Base-by-base conservation (phyloP, 805 yeast species). In the Huiozyma naganishii region DNA sequence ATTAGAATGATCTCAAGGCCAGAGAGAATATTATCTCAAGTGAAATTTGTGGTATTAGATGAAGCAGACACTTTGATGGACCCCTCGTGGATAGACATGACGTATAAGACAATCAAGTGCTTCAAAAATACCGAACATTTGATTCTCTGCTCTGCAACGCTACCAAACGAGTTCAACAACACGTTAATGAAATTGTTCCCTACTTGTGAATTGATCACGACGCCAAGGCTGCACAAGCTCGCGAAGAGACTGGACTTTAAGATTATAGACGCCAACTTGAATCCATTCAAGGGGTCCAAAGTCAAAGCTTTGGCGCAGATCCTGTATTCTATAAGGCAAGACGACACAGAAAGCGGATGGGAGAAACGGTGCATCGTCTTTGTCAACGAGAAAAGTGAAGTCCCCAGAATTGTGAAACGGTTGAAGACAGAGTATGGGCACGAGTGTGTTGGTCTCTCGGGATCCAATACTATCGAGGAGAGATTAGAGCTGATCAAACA, bases 41-140 rank as follows among this genome's bases (percentile, higher is more conserved):
- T 81, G 5, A 69, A 71, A 28, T 81, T 73, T 54, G 69, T 83
- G 38, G 90, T 85, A 1, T 74, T 84, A 10, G 98, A 90, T 59
- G 98, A 90, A 62, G 97, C 98, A 0, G 98, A 90, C 63, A 83
- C 95, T 0, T 66, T 90, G 44, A 72, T 89, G 78, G 95, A 89
- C 58, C 74, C 77, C 42, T 80, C 92, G 0, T 89, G 88, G 73
- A 61, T 79, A 8, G 71, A 72, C 27, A 79, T 77, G 40, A 84
- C 95, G 2, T 72, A 76, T 48, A 61, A 67, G 2, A 73, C 76
- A 1, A 64, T 87, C 10, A 68, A 62, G 23, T 51, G 62, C 40
- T 70, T 79, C 65, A 68, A 75, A 13, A 73, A 74, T 46, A 64
- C 83, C 36, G 70, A 68, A 39, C 83, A 85, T 48, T 61, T 87